Evolutionary conservation across 805 yeast genomes (phyloP), one percentile per base, ranked within the genome.

Genomic region (Pichia scutulata): DNA sequence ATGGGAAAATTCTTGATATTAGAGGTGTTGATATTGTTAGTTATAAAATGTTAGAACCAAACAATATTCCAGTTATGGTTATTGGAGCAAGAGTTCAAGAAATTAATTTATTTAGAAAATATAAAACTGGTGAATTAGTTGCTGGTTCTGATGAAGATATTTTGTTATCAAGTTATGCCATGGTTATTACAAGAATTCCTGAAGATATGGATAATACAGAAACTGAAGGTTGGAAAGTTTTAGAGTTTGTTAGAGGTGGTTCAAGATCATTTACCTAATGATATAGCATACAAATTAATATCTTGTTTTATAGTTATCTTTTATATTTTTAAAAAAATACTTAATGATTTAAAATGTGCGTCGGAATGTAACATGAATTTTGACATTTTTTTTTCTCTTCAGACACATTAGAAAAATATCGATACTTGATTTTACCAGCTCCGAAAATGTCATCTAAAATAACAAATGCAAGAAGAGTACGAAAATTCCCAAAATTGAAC

Each of bases 51-150:
- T 76, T 93, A 53, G 92, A 88, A 62, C 97, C 97, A 37, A 85
- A 89, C 58, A 92, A 92, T 65, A 76, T 81, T 36, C 99, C 99
- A 14, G 97, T 92, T 19, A 71, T 89, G 56, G 97, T 93, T 48
- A 87, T 89, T 54, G 86, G 95, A 46, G 89, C 97, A 65, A 82
- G 99, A 67, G 98, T 96, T 9, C 99, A 93, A 72, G 99, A 93
- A 65, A 82, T 95, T 53, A 92, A 87, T 63, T 72, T 89, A 55
- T 93, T 82, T 75, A 84, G 89, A 73, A 88, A 86, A 66, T 80
- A 82, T 55, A 90, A 90, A 73, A 86, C 97, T 30, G 96, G 95
- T 47, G 95, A 92, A 69, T 76, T 93, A 49, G 95, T 90, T 49
- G 99, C 98, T 9, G 99, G 99, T 61, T 81, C 89, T 30, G 96